These are phyloP conservation scores for Skeletonema marinoi DNA, from an alignment of 108 stramenopile species.

Conservation along the genomic window DNA sequence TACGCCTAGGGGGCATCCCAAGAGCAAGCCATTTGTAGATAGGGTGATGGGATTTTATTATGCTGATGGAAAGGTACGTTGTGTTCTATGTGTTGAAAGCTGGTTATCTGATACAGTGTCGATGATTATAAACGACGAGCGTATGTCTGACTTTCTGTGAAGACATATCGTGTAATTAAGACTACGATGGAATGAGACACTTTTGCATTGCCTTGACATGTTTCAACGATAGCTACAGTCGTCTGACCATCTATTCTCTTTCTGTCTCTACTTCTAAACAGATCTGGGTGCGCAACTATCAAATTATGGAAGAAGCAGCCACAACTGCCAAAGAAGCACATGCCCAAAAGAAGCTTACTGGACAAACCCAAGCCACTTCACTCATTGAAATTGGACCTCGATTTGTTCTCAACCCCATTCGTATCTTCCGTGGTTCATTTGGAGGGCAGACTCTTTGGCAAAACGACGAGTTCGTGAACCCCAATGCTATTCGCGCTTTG, in stretches of 20 bases:
- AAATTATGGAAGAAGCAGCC: constrained; percentile 92
- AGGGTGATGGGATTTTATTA: constrained; percentile 95
- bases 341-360: constrained; percentile 70
- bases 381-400: constrained; percentile 99
- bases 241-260: neutral
- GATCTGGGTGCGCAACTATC: constrained; percentile 99
- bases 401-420: constrained; percentile 96
- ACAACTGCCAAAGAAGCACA: constrained; percentile 82
- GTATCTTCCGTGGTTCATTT: constrained; percentile 96
- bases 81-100: neutral
- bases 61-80: constrained; percentile 91
- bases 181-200: constrained; percentile 94
- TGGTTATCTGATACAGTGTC: constrained; percentile 39
- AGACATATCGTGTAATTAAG: constrained; percentile 62
- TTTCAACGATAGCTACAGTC: neutral
- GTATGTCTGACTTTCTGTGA: constrained; percentile 90
- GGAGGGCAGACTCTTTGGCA: constrained; percentile 96
- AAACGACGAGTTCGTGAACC: constrained; percentile 93
- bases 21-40: constrained; percentile 98
- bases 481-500: constrained; percentile 85
- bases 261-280: constrained; percentile 27
- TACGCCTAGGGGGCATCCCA: constrained; percentile 97
- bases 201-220: neutral
- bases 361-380: constrained; percentile 79
- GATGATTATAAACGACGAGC: constrained; percentile 90